Percentiles rank a stretch among this genome's conserved stretches.
Evolutionary conservation across 805 yeast species (phyloP).

Genomic region (Teunomyces stri): DNA sequence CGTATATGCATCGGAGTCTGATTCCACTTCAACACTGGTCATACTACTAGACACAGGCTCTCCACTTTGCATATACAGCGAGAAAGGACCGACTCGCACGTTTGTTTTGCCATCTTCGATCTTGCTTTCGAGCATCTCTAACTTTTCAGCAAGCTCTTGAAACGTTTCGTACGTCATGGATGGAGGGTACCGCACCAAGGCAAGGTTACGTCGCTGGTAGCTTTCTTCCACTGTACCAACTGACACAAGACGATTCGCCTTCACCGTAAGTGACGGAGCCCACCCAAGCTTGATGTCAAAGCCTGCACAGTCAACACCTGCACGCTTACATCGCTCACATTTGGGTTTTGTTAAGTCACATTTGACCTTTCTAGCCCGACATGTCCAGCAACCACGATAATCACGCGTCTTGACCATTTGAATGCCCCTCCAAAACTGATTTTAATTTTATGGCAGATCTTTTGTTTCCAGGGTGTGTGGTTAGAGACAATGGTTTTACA

Average conservation of each 20-base stretch:
- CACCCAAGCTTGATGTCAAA: conserved; percentile 50
- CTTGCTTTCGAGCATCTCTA: conserved; percentile 30
- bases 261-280: conserved; percentile 39
- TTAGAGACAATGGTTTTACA: too few species aligned
- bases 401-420: conserved; percentile 29
- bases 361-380: conserved; percentile 51
- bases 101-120: conserved; percentile 9
- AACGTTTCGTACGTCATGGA: conserved; percentile 34
- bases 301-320: conserved; percentile 47
- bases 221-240: conserved; percentile 18
- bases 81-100: conserved; percentile 24
- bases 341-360: conserved; percentile 49
- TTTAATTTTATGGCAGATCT: background rate
- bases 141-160: conserved; percentile 34
- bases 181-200: conserved; percentile 40
- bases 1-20: background rate
- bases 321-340: conserved; percentile 47
- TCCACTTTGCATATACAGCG: conserved; percentile 13
- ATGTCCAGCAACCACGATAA: conserved; percentile 57
- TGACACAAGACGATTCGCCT: conserved; percentile 15
- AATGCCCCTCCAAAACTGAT: background rate
- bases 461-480: background rate
- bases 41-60: background rate
- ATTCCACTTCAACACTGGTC: background rate
- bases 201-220: conserved; percentile 46